Conservation (phyloP, 2,329 filamentous ascomycete species). For the Chaetomiaceae sp. region DNA sequence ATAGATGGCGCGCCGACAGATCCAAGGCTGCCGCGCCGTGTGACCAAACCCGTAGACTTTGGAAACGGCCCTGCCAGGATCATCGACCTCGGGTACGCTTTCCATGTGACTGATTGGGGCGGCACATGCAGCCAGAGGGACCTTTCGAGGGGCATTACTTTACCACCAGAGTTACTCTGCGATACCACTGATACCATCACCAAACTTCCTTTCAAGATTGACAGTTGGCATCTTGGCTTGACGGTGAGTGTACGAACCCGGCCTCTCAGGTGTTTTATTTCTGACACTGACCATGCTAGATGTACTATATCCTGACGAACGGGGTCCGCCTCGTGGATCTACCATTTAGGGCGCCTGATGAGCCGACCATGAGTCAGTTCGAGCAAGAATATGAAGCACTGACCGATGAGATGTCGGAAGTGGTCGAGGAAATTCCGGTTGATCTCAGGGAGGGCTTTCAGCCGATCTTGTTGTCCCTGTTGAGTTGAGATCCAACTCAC, state of each 20-base stretch:
- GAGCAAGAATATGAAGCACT: too few relatives aligned
- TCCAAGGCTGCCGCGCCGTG: not conserved
- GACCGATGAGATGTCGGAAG: not conserved
- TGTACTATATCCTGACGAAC: too few relatives aligned
- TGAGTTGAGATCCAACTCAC: not conserved
- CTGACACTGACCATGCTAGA: too few relatives aligned
- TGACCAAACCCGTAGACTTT: not conserved
- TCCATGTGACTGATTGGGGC: not conserved
- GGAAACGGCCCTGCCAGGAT: not conserved
- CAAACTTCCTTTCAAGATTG: not conserved
- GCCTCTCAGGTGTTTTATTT: too few relatives aligned
- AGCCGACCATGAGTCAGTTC: too few relatives aligned
- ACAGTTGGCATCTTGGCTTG: not conserved
- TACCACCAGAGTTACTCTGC: not conserved
- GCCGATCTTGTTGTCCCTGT: too few relatives aligned
- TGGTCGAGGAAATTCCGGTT: too few relatives aligned
- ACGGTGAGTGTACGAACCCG: not conserved
- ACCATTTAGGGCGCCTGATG: too few relatives aligned
- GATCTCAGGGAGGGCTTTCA: too few relatives aligned
- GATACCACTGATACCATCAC: not conserved
- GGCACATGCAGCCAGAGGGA: not conserved
- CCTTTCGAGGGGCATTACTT: not conserved
- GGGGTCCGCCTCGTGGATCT: too few relatives aligned
- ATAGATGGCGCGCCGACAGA: not conserved
- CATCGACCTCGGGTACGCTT: not conserved